A percentile compares a stretch with the other conserved stretches of the same genome.
Evolutionary conservation across 2,329 filamentous ascomycete genomes (phyloP).

Genomic region (Mycosphaerella arachidis): DNA sequence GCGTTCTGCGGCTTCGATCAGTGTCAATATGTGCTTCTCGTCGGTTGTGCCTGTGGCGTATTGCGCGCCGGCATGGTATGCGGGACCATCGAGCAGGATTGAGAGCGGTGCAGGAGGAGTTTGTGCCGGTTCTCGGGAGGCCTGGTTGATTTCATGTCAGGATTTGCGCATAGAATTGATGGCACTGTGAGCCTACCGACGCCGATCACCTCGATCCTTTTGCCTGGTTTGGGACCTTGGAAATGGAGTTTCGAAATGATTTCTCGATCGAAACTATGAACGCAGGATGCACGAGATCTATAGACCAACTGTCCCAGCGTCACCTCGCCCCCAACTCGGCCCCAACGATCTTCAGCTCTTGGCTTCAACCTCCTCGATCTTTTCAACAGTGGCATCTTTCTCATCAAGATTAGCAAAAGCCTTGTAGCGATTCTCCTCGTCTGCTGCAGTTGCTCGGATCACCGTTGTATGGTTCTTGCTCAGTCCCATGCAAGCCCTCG

Average conservation of each 20-base stretch:
- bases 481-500: constrained; percentile 32
- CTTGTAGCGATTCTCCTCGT: constrained; percentile 20
- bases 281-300: neutral
- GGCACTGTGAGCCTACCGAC: constrained; percentile 19
- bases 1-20: neutral
- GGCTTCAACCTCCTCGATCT: constrained; percentile 1
- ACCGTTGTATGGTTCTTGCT: constrained; percentile 26
- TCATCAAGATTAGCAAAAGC: constrained; percentile 18
- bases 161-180: neutral
- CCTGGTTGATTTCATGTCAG: constrained; percentile 17
- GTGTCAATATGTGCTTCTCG: constrained; percentile 8
- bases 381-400: constrained; percentile 3
- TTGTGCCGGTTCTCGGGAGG: constrained; percentile 47
- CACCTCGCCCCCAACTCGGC: neutral
- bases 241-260: neutral
- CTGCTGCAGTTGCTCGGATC: constrained; percentile 18
- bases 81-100: constrained; percentile 46
- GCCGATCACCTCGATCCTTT: constrained; percentile 39
- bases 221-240: constrained; percentile 1
- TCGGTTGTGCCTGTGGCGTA: constrained; percentile 5
- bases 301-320: neutral
- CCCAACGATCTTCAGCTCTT: neutral
- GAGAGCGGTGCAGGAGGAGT: constrained; percentile 48
- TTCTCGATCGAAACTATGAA: too few species aligned
- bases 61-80: constrained; percentile 49